Percentiles rank a stretch among this genome's conserved stretches.
Conservation (phyloP, 768 basidiomycete genomes). For the Chalciporus sphaerocephalus region DNA sequence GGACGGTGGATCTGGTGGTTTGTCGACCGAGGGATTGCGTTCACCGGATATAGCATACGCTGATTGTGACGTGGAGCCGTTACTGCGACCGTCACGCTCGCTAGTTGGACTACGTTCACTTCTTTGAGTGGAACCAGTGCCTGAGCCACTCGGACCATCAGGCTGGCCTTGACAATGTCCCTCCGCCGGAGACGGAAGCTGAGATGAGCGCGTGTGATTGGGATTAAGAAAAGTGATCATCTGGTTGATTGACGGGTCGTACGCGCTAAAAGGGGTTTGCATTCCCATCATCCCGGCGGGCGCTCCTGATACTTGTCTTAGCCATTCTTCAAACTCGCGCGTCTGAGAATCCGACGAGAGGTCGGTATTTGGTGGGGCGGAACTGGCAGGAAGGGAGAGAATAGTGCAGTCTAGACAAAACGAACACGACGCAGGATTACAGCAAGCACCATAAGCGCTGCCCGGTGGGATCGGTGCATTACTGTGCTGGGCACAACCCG, state of each 20-base stretch:
- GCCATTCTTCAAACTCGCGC: slow-evolving; percentile 59
- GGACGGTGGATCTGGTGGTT: slow-evolving; percentile 10
- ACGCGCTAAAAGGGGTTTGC: slow-evolving; percentile 27
- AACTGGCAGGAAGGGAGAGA: slow-evolving; percentile 42
- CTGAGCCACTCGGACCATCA: slow-evolving; percentile 30
- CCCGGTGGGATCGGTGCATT: slow-evolving; percentile 35
- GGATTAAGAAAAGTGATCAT: slow-evolving; percentile 10
- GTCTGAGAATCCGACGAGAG: slow-evolving; percentile 42
- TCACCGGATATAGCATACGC: slow-evolving; percentile 35
- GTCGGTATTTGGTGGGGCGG: slow-evolving; percentile 39
- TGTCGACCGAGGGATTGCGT: slow-evolving; percentile 18
- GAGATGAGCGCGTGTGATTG: slow-evolving; percentile 11
- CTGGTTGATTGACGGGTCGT: slow-evolving; percentile 22
- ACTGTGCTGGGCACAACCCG: slow-evolving; percentile 59
- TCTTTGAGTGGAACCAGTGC: slow-evolving; percentile 32
- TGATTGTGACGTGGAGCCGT: slow-evolving; percentile 19
- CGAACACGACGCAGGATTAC: slow-evolving; percentile 35
- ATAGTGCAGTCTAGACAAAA: slow-evolving; percentile 65
- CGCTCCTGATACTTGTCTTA: slow-evolving; percentile 42
- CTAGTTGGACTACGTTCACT: slow-evolving; percentile 31
- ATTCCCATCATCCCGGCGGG: slow-evolving; percentile 20
- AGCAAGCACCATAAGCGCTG: slow-evolving; percentile 36
- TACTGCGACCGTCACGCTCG: slow-evolving; percentile 24
- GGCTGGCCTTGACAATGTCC: slow-evolving; percentile 34
- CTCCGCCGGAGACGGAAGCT: slow-evolving; percentile 17